Conservation (phyloP, 768 basidiomycete species). For the Neoboletus brunneissimus region DNA sequence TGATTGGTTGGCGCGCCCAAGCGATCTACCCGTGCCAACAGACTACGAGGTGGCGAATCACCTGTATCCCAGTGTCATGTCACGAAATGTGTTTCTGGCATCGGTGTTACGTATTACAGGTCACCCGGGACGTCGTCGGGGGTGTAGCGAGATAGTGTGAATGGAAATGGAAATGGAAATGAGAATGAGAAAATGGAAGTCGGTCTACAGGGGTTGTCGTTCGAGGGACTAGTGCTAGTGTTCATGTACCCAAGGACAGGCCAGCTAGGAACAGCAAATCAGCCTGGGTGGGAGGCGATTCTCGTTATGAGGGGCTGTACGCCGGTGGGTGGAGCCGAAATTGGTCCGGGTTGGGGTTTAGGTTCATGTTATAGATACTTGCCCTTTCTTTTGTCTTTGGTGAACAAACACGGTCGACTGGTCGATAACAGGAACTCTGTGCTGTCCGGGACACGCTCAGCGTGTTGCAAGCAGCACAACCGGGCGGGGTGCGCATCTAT, state of each 20-base stretch:
- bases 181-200: neutral
- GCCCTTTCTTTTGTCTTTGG: neutral
- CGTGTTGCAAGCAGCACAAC: neutral
- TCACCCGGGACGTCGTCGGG: too few relatives aligned
- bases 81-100: too few relatives aligned
- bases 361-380: too few relatives aligned
- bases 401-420: neutral
- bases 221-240: constrained; percentile 18
- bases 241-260: constrained; percentile 26
- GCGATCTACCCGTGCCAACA: too few relatives aligned
- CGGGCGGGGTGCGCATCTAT: constrained; percentile 5
- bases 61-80: too few relatives aligned
- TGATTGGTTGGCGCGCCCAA: too few relatives aligned
- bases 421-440: constrained; percentile 19
- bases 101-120: too few relatives aligned
- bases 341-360: too few relatives aligned
- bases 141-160: too few relatives aligned
- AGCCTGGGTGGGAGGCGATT: constrained; percentile 22
- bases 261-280: constrained; percentile 10
- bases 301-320: constrained; percentile 25
- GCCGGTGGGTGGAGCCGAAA: constrained; percentile 4
- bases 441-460: constrained; percentile 12
- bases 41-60: too few relatives aligned
- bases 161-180: too few relatives aligned
- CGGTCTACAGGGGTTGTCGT: constrained; percentile 14